Conservation (phyloP, 768 basidiomycete species). For the Crucibulum laeve region DNA sequence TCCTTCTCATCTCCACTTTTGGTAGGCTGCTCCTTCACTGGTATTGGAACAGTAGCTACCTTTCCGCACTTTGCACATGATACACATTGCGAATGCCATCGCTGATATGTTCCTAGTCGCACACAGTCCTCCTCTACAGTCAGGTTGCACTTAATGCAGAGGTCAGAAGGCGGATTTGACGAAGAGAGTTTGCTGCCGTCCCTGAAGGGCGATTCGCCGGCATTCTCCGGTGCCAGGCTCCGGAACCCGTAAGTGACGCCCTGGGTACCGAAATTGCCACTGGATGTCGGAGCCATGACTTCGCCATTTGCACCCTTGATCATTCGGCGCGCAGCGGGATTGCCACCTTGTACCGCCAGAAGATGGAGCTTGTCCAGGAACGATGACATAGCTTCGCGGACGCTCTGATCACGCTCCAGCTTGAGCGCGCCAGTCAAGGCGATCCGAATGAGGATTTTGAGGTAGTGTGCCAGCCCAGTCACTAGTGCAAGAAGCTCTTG, state of each 20-base stretch:
- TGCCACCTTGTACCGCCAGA: constrained; percentile 81
- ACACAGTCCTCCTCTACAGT: constrained; percentile 99
- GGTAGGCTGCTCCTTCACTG: constrained; percentile 46
- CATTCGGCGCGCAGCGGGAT: constrained; percentile 71
- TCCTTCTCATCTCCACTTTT: constrained; percentile 52
- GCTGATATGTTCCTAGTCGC: constrained; percentile 89
- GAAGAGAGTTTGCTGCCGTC: constrained; percentile 51
- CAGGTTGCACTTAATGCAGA: constrained; percentile 82
- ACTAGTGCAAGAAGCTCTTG: constrained; percentile 96
- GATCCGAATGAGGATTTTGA: constrained; percentile 98
- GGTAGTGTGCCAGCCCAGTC: constrained; percentile 97
- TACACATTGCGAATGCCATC: constrained; percentile 97
- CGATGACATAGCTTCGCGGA: constrained; percentile 77
- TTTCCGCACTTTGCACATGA: constrained; percentile 80
- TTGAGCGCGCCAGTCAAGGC: constrained; percentile 94
- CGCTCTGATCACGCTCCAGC: constrained; percentile 86
- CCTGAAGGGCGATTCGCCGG: constrained; percentile 82
- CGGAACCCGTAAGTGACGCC: constrained; percentile 91
- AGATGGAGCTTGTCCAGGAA: constrained; percentile 93
- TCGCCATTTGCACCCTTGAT: constrained; percentile 76
- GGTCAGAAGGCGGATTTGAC: constrained; percentile 80
- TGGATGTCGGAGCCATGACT: constrained; percentile 32
- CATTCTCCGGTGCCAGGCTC: constrained; percentile 86
- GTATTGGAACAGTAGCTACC: constrained; percentile 56
- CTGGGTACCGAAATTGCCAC: constrained; percentile 70